Evolutionary conservation across 257 asterid species (phyloP).

Genomic region (Prunella vulgaris): DNA sequence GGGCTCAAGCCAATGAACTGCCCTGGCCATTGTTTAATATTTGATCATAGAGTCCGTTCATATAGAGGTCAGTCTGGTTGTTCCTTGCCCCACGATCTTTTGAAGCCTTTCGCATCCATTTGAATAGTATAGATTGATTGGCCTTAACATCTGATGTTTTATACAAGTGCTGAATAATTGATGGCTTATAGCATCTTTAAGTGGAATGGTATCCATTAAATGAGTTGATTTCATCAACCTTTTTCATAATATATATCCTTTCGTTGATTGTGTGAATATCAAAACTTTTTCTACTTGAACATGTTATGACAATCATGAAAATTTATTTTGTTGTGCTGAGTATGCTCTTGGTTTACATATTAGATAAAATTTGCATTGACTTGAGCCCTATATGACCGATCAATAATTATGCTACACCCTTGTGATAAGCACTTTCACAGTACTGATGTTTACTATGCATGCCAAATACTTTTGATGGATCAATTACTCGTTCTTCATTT

Average conservation of each 20-base stretch:
- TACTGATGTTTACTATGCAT: not conserved
- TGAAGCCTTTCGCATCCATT: conserved; percentile 4
- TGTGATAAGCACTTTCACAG: not conserved
- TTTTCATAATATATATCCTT: not conserved
- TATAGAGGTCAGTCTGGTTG: conserved; percentile 66
- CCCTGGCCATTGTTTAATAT: conserved; percentile 97
- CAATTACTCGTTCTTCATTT: not conserved
- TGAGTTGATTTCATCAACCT: not conserved
- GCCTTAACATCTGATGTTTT: conserved; percentile 5
- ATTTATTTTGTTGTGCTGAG: not conserved
- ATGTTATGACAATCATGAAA: not conserved
- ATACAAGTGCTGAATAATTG: not conserved
- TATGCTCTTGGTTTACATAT: conserved; percentile 7
- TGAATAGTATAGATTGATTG: conserved; percentile 1
- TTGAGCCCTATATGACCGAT: too few relatives aligned
- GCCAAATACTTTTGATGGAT: not conserved
- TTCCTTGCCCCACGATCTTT: not conserved
- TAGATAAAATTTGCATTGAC: not conserved
- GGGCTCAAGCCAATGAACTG: conserved; percentile 99
- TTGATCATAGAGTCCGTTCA: conserved; percentile 94
- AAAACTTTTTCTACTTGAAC: not conserved
- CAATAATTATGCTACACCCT: too few relatives aligned
- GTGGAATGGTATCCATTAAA: not conserved
- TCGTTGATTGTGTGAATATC: not conserved
- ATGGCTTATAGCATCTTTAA: not conserved